These are phyloP conservation scores for Phytophthora pisi DNA, from an alignment of 352 stramenopile genomes.

Conservation along the genomic window DNA sequence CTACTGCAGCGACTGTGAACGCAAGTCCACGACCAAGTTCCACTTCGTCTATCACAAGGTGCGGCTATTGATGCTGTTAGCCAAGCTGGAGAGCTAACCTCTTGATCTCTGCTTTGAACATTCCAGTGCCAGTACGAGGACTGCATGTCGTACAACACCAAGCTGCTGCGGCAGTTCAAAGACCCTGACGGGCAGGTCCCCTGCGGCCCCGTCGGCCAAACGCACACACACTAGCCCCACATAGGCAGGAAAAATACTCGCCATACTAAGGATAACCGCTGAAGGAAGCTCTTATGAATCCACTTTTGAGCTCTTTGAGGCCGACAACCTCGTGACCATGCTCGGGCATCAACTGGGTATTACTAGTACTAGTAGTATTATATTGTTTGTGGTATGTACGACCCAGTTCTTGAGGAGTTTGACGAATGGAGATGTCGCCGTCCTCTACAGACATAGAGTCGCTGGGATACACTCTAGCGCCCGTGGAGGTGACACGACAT, in stretches of 20 bases:
- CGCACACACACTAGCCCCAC: constrained; percentile 5
- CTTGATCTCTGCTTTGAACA: constrained; percentile 8
- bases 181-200: constrained; percentile 43
- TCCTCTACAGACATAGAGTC: constrained; percentile 88
- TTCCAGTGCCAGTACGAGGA: constrained; percentile 73
- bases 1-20: constrained; percentile 88
- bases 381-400: constrained; percentile 46
- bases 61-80: background rate
- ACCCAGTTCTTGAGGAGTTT: constrained; percentile 84
- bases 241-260: background rate
- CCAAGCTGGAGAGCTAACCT: background rate
- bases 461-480: constrained; percentile 55
- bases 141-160: constrained; percentile 87
- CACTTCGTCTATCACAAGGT: constrained; percentile 92
- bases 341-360: background rate
- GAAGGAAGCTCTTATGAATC: background rate
- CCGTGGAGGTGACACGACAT: constrained; percentile 36
- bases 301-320: background rate
- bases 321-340: background rate
- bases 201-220: constrained; percentile 23
- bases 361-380: background rate
- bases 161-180: constrained; percentile 79
- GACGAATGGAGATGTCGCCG: constrained; percentile 54
- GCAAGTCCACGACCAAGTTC: constrained; percentile 82
- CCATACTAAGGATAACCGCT: background rate